These are phyloP conservation scores for Paradendryphiella salina DNA, from an alignment of 2,329 filamentous ascomycete species.

Conservation along the genomic window DNA sequence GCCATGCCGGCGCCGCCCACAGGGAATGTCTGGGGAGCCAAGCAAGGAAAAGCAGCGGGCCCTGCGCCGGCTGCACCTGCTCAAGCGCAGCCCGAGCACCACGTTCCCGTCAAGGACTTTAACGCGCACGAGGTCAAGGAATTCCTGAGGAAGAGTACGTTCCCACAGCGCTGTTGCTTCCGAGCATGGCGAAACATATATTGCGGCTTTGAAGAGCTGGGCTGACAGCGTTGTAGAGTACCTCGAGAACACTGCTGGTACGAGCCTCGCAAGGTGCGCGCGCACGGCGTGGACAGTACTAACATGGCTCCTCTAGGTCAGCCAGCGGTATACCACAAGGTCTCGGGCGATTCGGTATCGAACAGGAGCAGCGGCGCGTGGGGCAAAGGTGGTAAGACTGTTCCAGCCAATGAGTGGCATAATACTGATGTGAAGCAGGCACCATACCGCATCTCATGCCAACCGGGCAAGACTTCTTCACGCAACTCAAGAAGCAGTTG, in stretches of 20 bases:
- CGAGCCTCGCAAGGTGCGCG: constrained; percentile 5
- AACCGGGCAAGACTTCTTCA: constrained; percentile 51
- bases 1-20: constrained; percentile 35
- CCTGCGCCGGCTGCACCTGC: constrained; percentile 18
- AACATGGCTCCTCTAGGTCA: constrained; percentile 31
- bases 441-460: constrained; percentile 50
- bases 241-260: constrained; percentile 38
- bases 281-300: constrained; percentile 18
- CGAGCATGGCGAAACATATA: too few relatives aligned
- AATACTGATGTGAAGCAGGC: constrained; percentile 31
- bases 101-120: constrained; percentile 48
- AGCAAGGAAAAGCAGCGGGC: constrained; percentile 35
- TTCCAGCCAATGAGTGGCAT: too few relatives aligned
- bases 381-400: constrained; percentile 45
- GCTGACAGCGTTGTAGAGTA: constrained; percentile 34
- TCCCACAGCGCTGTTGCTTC: not conserved
- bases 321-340: constrained; percentile 44
- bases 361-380: constrained; percentile 47
- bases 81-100: constrained; percentile 33
- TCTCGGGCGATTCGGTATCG: constrained; percentile 45
- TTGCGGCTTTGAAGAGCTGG: not conserved
- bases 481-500: constrained; percentile 52
- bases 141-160: constrained; percentile 49
- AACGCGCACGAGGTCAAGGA: constrained; percentile 51
- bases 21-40: constrained; percentile 44